Conservation (phyloP, 2,329 filamentous ascomycete genomes). For the Cordyceps tenuipes region DNA sequence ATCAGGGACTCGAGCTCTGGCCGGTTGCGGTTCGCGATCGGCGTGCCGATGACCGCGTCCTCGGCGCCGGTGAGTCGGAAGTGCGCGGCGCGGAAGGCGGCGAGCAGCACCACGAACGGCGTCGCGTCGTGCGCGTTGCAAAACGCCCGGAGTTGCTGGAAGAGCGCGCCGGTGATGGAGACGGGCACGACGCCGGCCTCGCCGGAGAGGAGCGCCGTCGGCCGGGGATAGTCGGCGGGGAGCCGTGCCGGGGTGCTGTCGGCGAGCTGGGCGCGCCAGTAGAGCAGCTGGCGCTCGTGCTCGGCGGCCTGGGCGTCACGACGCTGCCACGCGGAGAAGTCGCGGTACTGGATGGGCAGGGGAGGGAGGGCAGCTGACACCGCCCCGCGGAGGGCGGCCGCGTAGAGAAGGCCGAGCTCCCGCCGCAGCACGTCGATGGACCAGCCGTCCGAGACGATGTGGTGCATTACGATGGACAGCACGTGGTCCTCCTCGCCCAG, state of each 20-base stretch:
- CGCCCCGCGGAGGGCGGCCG: conserved; percentile 8
- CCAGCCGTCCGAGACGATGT: conserved; percentile 23
- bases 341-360: conserved; percentile 13
- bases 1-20: conserved; percentile 12
- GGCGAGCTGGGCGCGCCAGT: conserved; percentile 12
- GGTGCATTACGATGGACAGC: conserved; percentile 22
- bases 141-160: conserved; percentile 9
- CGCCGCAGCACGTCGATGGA: conserved; percentile 19
- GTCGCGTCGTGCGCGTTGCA: conserved; percentile 10
- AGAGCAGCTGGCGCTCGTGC: conserved; percentile 10
- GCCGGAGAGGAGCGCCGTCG: background rate
- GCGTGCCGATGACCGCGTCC: conserved; percentile 13
- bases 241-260: background rate
- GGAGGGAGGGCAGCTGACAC: background rate
- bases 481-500: conserved; percentile 15
- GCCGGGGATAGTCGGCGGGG: background rate
- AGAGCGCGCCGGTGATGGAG: background rate
- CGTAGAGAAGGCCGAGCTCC: conserved; percentile 18
- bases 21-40: conserved; percentile 13
- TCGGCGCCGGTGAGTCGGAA: conserved; percentile 14
- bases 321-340: conserved; percentile 12
- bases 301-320: background rate
- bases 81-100: conserved; percentile 13
- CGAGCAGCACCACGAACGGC: conserved; percentile 9
- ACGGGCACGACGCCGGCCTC: background rate